Evolutionary conservation across 768 basidiomycete species (phyloP), one percentile per base, ranked within the genome.

Genomic region (Clavulina sp.): DNA sequence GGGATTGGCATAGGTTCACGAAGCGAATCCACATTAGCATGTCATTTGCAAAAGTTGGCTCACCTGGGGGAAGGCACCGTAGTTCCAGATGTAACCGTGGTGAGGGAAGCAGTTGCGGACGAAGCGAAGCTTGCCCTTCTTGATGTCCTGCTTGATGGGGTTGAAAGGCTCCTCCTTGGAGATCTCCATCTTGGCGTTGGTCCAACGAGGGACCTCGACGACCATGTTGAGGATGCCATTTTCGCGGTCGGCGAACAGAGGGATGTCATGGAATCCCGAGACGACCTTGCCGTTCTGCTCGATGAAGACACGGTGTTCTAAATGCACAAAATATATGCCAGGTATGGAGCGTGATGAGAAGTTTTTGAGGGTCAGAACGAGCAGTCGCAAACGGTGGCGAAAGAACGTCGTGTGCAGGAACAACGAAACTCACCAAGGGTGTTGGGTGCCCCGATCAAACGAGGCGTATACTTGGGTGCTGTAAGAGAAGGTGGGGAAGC

Each of bases 91-190:
- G 75, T 96, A 92, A 33, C 95, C 93, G 65, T 97, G 92, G 73
- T 99, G 95, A 60, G 95, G 95, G 84, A 99, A 99, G 70, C 95
- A 97, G 76, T 97, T 97, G 70, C 95, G 83, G 59, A 99, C 95
- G 68, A 75, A 97, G 61, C 95, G 85, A 66, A 97, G 71, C 63
- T 84, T 86, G 61, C 88, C 88, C 70, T 87, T 89, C 73, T 95
- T 97, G 67, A 85, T 81, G 66, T 97, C 93, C 72, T 99, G 95
- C 68, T 95, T 93, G 82, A 99, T 96, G 61, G 95, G 95, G 71
- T 99, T 99, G 79, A 97, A 88, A n/a, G 77, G 51, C 67, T 97
- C 93, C 62, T 95, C 91, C 69, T 95, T 99, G 68, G 76, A 93
- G 67, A 95, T 95, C 70, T 99, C 95, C 84, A 97, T 85, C 76